Conservation (phyloP, 352 stramenopile species). For the Aphanomyces invadans region DNA sequence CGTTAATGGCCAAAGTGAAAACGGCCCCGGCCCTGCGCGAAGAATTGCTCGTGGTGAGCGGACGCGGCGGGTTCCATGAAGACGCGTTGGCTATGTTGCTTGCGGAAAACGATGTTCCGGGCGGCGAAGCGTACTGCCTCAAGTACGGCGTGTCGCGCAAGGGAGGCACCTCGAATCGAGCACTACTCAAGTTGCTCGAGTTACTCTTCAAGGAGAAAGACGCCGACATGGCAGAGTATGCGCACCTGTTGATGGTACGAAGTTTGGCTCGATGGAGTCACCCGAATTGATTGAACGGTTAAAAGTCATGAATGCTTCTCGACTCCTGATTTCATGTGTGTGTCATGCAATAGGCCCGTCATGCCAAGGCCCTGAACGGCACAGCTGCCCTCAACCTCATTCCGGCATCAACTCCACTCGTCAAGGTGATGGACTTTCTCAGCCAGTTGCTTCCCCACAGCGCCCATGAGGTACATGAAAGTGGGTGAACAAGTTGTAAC, state of each 20-base stretch:
- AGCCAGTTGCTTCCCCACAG: slow-evolving; percentile 69
- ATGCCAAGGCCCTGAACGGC: slow-evolving; percentile 73
- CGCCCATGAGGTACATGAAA: slow-evolving; percentile 49
- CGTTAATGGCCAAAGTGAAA: slow-evolving; percentile 71
- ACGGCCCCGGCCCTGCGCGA: slow-evolving; percentile 57
- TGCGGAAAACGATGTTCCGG: slow-evolving; percentile 72
- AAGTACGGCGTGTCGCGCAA: slow-evolving; percentile 56
- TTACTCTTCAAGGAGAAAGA: slow-evolving; percentile 78
- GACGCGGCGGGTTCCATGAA: slow-evolving; percentile 66
- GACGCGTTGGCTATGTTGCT: slow-evolving; percentile 69
- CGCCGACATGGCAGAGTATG: slow-evolving; percentile 69
- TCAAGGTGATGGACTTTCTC: slow-evolving; percentile 81
- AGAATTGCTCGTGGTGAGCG: slow-evolving; percentile 80
- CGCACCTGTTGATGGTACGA: slow-evolving; percentile 39
- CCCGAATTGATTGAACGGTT: too few species aligned
- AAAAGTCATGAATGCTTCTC: too few species aligned
- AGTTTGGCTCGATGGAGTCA: too few species aligned
- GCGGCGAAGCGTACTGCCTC: slow-evolving; percentile 71
- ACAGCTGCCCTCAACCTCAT: slow-evolving; percentile 60
- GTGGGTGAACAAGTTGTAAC: too few species aligned
- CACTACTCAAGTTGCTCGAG: slow-evolving; percentile 66
- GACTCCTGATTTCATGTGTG: too few species aligned
- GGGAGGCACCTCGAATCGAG: slow-evolving; percentile 57
- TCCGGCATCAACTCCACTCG: slow-evolving; percentile 53
- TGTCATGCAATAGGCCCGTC: slow-evolving; percentile 56